phyloP scores from a whole-genome alignment of 2,329 filamentous ascomycete genomes.

The Fusarium sp. region DNA sequence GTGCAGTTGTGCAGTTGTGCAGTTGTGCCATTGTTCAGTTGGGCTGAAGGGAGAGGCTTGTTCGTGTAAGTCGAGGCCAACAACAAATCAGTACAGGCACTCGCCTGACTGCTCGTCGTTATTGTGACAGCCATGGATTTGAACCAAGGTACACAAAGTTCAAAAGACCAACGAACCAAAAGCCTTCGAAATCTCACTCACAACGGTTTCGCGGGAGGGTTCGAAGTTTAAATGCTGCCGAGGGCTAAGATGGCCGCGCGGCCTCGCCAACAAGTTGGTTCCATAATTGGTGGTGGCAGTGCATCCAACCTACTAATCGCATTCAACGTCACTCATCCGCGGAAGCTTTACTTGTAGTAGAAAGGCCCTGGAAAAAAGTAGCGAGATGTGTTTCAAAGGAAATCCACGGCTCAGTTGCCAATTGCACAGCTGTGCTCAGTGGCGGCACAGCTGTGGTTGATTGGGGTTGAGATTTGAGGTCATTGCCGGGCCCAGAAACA shows the following conservation, averaged over 20 bases:
- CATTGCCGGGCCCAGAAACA: background rate
- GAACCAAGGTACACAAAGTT: background rate
- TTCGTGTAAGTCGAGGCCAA: background rate
- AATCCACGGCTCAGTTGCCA: background rate
- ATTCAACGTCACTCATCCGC: conserved; percentile 23
- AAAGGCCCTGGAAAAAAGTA: background rate
- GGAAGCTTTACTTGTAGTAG: background rate
- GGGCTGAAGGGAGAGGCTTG: background rate
- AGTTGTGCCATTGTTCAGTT: background rate
- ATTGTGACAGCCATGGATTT: background rate
- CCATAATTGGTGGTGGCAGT: conserved; percentile 39
- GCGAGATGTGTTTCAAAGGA: background rate
- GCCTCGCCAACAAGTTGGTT: conserved; percentile 31
- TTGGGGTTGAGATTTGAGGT: background rate
- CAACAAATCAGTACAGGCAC: background rate
- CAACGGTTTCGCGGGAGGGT: background rate
- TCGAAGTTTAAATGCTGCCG: conserved; percentile 18
- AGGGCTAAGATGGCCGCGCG: conserved; percentile 30
- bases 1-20: too few relatives aligned
- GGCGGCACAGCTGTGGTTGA: background rate
- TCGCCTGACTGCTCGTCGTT: background rate
- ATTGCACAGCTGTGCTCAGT: background rate
- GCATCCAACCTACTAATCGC: conserved; percentile 13
- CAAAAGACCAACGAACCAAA: background rate
- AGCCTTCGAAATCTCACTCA: background rate